Evolutionary conservation across 2,329 filamentous ascomycete species (phyloP).

Genomic region (Colletotrichum ledebouriae): DNA sequence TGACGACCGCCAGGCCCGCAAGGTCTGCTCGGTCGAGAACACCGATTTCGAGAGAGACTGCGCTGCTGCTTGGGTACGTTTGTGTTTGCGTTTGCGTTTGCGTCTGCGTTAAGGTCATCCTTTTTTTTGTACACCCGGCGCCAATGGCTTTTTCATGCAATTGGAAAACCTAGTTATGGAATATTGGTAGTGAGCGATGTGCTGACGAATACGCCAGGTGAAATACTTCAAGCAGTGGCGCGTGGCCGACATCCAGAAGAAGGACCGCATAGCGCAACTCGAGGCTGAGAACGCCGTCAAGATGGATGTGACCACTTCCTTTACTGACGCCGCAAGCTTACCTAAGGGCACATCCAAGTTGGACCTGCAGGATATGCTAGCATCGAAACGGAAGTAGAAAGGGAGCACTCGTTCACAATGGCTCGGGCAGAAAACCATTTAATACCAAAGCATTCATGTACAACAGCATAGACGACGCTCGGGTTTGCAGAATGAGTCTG

Average conservation of each 20-base stretch:
- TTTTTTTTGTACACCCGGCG: too few species aligned
- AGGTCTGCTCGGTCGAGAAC: constrained; percentile 57
- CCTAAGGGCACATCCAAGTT: constrained; percentile 50
- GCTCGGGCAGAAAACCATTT: neutral
- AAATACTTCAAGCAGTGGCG: constrained; percentile 98
- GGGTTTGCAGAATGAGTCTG: neutral
- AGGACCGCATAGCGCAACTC: constrained; percentile 81
- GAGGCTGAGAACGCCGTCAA: constrained; percentile 78
- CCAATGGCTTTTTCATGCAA: too few species aligned
- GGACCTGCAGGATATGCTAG: constrained; percentile 57
- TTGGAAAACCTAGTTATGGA: too few species aligned
- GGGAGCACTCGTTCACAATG: neutral
- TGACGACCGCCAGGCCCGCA: constrained; percentile 56
- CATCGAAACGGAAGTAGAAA: constrained; percentile 42
- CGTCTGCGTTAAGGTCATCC: too few species aligned
- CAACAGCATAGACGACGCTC: constrained; percentile 17
- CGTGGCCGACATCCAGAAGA: constrained; percentile 91
- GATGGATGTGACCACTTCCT: constrained; percentile 60
- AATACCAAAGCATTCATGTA: constrained; percentile 34
- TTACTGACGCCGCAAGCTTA: constrained; percentile 44
- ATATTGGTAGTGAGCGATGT: too few species aligned
- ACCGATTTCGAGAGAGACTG: constrained; percentile 85
- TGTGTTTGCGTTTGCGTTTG: too few species aligned
- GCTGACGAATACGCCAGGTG: constrained; percentile 66
- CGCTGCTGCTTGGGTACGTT: constrained; percentile 87